These are phyloP conservation scores for Naematelia aurantialba DNA, from an alignment of 768 basidiomycete species.

Conservation along the genomic window DNA sequence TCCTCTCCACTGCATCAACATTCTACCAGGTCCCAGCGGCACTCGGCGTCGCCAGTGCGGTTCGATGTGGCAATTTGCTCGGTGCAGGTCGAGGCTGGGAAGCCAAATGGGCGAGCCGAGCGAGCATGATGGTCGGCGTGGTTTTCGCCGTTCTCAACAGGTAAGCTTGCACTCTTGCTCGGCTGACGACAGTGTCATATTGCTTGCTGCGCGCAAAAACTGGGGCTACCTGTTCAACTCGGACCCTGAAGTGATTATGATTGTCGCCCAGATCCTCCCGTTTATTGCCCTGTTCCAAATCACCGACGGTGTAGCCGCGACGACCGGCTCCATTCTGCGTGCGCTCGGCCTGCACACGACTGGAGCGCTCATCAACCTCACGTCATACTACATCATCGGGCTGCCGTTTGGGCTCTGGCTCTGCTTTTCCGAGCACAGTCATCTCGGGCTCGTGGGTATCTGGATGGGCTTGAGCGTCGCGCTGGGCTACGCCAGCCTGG, in stretches of 20 bases:
- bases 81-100: conserved; percentile 73
- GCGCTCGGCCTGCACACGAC: conserved; percentile 72
- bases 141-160: conserved; percentile 60
- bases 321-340: conserved; percentile 73
- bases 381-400: conserved; percentile 75
- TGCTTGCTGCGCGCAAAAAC: conserved; percentile 57
- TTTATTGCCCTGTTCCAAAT: conserved; percentile 62
- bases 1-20: conserved; percentile 57
- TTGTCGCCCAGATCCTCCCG: conserved; percentile 69
- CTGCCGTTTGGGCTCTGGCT: conserved; percentile 72
- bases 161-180: conserved; percentile 52
- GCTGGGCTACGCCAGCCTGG: conserved; percentile 31
- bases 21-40: conserved; percentile 77
- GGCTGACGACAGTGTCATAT: conserved; percentile 14
- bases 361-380: conserved; percentile 75
- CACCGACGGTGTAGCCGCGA: conserved; percentile 69
- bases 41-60: conserved; percentile 75
- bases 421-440: conserved; percentile 61
- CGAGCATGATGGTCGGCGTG: conserved; percentile 65
- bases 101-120: conserved; percentile 65
- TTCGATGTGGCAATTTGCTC: conserved; percentile 80
- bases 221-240: conserved; percentile 75
- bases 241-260: conserved; percentile 58
- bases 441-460: conserved; percentile 65
- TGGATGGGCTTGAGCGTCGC: conserved; percentile 69